A percentile compares a stretch with the other conserved stretches of the same genome.
phyloP scores from a whole-genome alignment of 352 stramenopile genomes.

The Vaucheria bursata region DNA sequence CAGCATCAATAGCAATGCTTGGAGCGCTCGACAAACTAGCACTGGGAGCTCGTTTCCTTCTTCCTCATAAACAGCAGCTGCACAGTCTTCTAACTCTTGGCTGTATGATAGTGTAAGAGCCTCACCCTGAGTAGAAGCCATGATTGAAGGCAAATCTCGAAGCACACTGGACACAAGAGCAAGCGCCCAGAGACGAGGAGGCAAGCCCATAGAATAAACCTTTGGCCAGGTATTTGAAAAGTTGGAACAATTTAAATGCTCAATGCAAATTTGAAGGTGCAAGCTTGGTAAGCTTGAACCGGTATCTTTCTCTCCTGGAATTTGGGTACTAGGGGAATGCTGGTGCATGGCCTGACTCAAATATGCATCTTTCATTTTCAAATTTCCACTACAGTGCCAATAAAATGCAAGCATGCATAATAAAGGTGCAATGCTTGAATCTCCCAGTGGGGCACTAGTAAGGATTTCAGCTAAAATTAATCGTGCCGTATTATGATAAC shows the following conservation, averaged over 20 bases:
- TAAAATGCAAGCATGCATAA: slow-evolving; percentile 28
- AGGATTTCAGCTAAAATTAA: slow-evolving; percentile 14
- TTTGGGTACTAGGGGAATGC: background rate
- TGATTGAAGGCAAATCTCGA: slow-evolving; percentile 17
- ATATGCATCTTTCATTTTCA: slow-evolving; percentile 17
- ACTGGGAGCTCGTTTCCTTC: slow-evolving; percentile 26
- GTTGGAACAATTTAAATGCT: slow-evolving; percentile 36
- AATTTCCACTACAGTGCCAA: slow-evolving; percentile 27
- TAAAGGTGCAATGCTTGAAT: background rate
- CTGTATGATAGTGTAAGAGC: background rate
- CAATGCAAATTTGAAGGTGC: slow-evolving; percentile 37
- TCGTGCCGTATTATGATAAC: slow-evolving; percentile 19
- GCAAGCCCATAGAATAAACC: background rate
- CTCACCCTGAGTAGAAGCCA: background rate
- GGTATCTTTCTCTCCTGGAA: slow-evolving; percentile 6
- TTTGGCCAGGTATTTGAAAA: background rate
- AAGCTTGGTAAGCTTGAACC: background rate
- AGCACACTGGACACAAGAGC: slow-evolving; percentile 34
- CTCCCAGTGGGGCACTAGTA: background rate
- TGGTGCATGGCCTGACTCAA: slow-evolving; percentile 14
- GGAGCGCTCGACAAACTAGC: slow-evolving; percentile 24
- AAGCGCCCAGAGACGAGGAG: slow-evolving; percentile 13
- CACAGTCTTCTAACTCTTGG: background rate
- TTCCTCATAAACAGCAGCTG: background rate
- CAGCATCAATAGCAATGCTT: slow-evolving; percentile 32